Evolutionary conservation across 176 grass and related monocot genomes (phyloP).

Genomic region (Tuctoria greenei): DNA sequence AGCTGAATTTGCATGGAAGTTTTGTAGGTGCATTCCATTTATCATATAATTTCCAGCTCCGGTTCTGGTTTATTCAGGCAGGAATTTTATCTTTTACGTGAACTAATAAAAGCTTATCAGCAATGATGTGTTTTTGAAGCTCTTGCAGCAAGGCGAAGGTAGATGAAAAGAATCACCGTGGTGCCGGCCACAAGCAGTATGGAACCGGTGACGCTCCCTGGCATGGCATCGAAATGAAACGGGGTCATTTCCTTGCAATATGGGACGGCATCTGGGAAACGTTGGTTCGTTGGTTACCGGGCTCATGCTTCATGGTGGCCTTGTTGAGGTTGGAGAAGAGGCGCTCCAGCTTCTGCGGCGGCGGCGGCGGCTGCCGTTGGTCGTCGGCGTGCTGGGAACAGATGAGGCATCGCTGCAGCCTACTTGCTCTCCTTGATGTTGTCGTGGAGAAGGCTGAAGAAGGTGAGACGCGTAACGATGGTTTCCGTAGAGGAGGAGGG

Average conservation of each 20-base stretch:
- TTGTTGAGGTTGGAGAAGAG: slow-evolving; percentile 95
- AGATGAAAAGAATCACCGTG: slow-evolving; percentile 50
- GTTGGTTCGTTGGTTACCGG: slow-evolving; percentile 34
- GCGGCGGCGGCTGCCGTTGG: slow-evolving; percentile 34
- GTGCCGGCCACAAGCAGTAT: slow-evolving; percentile 85
- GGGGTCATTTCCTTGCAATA: background rate
- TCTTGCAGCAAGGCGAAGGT: background rate
- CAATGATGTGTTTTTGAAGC: too few species aligned
- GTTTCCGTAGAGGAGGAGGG: slow-evolving; percentile 31
- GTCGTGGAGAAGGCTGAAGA: background rate
- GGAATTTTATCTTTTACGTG: background rate
- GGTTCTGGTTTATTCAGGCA: background rate
- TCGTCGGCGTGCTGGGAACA: slow-evolving; percentile 46
- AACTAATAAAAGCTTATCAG: background rate
- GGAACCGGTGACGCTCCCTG: slow-evolving; percentile 73
- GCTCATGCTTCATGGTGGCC: slow-evolving; percentile 83
- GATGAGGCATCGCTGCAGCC: slow-evolving; percentile 45
- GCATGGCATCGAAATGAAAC: slow-evolving; percentile 43
- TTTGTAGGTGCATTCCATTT: background rate
- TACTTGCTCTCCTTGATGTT: background rate
- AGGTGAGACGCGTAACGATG: background rate
- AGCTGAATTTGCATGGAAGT: background rate
- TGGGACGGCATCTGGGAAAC: background rate
- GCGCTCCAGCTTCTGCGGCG: slow-evolving; percentile 50
- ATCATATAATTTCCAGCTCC: background rate